phyloP scores from a whole-genome alignment of 306 rosid genomes.

The Dryas octopetala region DNA sequence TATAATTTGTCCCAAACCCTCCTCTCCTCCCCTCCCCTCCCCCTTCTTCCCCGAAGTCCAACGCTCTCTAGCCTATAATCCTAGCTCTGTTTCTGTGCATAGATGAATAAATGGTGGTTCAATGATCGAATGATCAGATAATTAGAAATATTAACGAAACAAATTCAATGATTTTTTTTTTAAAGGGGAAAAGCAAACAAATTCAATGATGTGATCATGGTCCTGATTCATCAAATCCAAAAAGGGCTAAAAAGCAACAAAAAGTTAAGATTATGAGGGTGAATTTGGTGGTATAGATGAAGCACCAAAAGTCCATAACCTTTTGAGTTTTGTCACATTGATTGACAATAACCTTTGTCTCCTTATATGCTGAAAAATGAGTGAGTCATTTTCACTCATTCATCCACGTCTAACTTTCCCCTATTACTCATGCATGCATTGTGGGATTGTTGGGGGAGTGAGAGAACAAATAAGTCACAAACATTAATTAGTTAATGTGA shows the following conservation, averaged over 20 bases:
- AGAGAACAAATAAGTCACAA: neutral
- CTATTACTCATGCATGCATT: neutral
- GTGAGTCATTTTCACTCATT: neutral
- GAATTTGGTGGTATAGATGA: slow-evolving; percentile 30
- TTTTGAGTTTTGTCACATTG: slow-evolving; percentile 34
- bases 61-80: no score
- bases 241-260: slow-evolving; percentile 9
- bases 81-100: no score
- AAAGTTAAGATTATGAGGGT: slow-evolving; percentile 27
- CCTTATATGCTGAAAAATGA: slow-evolving; percentile 15
- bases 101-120: no score
- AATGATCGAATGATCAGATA: no score
- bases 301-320: slow-evolving; percentile 31
- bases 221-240: slow-evolving; percentile 27
- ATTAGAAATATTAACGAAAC: neutral
- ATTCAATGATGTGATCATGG: slow-evolving; percentile 28
- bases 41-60: no score
- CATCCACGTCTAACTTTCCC: neutral
- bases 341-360: slow-evolving; percentile 41
- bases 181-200: neutral
- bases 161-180: neutral
- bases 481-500: neutral
- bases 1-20: no score
- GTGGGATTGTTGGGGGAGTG: neutral
- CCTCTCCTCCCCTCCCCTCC: no score